Conservation (phyloP, 148 eudicot species). For the Beta vulgaris region DNA sequence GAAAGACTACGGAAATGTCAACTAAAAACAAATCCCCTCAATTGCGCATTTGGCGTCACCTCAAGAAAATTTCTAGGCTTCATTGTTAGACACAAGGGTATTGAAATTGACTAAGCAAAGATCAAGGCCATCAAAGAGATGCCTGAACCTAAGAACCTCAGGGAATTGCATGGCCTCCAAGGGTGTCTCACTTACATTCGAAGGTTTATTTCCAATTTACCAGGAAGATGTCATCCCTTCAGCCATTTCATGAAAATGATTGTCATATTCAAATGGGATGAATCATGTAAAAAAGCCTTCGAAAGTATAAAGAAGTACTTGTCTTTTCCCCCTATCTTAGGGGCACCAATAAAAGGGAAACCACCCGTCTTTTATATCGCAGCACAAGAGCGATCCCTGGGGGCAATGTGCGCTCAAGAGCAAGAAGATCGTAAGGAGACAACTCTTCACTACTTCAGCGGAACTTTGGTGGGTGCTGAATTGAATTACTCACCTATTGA, state of each 20-base stretch:
- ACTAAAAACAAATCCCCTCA: neutral
- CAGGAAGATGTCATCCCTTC: neutral
- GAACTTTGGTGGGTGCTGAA: neutral
- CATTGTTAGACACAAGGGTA: too few species aligned
- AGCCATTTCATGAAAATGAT: neutral
- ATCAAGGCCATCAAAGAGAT: too few species aligned
- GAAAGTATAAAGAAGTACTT: neutral
- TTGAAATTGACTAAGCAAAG: too few species aligned
- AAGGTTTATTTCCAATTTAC: neutral
- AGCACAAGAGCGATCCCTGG: neutral
- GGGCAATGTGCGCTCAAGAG: slow-evolving; percentile 7
- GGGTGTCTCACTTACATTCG: neutral
- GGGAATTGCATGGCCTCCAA: neutral
- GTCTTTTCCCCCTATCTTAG: neutral
- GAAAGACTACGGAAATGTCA: neutral
- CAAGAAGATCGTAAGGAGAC: neutral
- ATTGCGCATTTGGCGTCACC: neutral
- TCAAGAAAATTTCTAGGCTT: too few species aligned
- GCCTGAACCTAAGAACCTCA: too few species aligned
- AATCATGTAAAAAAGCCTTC: neutral
- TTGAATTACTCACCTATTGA: slow-evolving; percentile 1
- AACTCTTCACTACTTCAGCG: neutral
- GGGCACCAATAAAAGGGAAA: neutral
- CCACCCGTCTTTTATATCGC: neutral
- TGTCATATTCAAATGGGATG: slow-evolving; percentile 2